phyloP scores from a whole-genome alignment of 129 eudicot species.

The Oenanthe sinensis region DNA sequence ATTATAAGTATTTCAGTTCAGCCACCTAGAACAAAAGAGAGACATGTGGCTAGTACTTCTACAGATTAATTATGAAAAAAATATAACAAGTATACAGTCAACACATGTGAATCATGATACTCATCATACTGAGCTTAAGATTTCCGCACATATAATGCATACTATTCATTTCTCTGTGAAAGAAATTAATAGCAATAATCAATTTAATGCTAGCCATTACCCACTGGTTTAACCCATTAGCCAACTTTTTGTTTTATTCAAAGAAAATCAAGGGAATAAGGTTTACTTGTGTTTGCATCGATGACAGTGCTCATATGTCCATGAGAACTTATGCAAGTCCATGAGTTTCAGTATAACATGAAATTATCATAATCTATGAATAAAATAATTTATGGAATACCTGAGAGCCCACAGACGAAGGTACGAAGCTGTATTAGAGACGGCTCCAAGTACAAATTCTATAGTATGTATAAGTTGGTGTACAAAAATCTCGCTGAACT shows the following conservation, averaged over 20 bases:
- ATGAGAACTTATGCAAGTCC: neutral
- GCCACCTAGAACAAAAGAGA: neutral
- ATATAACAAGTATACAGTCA: neutral
- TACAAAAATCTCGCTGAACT: constrained; percentile 72
- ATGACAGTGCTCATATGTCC: too few relatives aligned
- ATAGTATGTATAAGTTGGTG: constrained; percentile 90
- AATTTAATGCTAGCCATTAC: neutral
- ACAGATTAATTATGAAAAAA: neutral
- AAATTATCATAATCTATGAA: neutral
- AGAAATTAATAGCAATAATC: neutral
- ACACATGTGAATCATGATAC: neutral
- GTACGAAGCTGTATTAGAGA: constrained; percentile 87
- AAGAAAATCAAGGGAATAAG: neutral
- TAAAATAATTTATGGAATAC: constrained; percentile 12
- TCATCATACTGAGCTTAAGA: neutral
- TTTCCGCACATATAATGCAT: neutral
- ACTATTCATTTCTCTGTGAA: neutral
- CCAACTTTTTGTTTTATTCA: neutral
- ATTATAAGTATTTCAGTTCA: neutral
- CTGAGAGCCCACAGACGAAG: constrained; percentile 94
- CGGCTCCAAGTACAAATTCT: constrained; percentile 89
- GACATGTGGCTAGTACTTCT: neutral
- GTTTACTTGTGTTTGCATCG: neutral
- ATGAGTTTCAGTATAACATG: neutral
- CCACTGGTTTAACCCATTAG: neutral